Conservation (phyloP, 768 basidiomycete genomes). For the Symmetrospora coprosmae region DNA sequence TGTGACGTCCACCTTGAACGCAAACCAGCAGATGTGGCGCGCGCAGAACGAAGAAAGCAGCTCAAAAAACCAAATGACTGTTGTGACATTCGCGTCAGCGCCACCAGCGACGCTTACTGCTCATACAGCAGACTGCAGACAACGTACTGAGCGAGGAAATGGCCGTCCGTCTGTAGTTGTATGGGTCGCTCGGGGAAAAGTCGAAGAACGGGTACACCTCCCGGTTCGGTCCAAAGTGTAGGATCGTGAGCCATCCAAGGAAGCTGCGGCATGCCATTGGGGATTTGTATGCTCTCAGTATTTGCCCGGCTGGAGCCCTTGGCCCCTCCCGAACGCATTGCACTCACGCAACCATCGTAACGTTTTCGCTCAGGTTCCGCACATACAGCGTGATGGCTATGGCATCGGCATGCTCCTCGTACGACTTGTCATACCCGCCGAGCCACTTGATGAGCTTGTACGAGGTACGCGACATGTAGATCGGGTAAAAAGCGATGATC, state of each 20-base stretch:
- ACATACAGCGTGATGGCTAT: constrained; percentile 35
- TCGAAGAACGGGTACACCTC: constrained; percentile 42
- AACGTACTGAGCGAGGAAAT: constrained; percentile 34
- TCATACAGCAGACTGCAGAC: background rate
- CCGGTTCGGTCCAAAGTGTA: constrained; percentile 40
- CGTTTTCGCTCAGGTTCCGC: constrained; percentile 40
- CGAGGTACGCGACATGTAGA: constrained; percentile 39
- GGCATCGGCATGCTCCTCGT: constrained; percentile 36
- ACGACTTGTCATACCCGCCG: constrained; percentile 36
- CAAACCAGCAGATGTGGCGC: constrained; percentile 34
- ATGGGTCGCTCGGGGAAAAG: constrained; percentile 39
- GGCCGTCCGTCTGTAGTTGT: constrained; percentile 40
- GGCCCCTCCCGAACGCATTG: no score
- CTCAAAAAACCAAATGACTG: constrained; percentile 39
- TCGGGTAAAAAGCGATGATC: constrained; percentile 39
- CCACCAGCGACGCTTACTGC: background rate
- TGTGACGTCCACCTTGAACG: constrained; percentile 38
- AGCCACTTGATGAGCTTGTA: constrained; percentile 36
- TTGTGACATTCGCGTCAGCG: no score
- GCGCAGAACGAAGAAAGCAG: constrained; percentile 38
- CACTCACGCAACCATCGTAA: constrained; percentile 32
- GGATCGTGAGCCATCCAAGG: constrained; percentile 38
- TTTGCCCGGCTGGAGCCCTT: background rate
- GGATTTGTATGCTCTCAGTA: background rate
- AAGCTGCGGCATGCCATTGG: constrained; percentile 29